phyloP scores from a whole-genome alignment of 352 stramenopile species.

The Discostella stelligera region DNA sequence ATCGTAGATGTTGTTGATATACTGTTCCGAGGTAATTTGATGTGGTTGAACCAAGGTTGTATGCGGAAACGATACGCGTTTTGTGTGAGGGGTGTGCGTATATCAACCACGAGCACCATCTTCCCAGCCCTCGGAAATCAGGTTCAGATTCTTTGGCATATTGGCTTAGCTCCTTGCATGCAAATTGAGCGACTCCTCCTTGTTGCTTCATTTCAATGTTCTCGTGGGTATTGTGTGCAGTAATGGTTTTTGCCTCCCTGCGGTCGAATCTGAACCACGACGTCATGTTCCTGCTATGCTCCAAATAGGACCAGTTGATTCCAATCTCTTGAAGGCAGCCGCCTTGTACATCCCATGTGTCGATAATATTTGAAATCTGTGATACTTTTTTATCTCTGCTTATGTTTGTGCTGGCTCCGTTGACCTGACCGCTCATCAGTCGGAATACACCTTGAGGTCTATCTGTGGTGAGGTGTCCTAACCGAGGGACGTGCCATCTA shows the following conservation, averaged over 20 bases:
- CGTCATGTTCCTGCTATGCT: background rate
- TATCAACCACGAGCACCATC: background rate
- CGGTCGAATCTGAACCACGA: background rate
- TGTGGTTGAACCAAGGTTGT: conserved; percentile 1
- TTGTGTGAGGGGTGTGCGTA: background rate
- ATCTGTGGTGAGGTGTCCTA: background rate
- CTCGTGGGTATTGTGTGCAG: background rate
- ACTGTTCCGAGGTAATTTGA: conserved; percentile 8
- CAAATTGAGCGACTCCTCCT: background rate
- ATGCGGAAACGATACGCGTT: conserved; percentile 8
- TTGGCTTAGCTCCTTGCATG: too few species aligned
- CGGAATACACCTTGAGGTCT: background rate
- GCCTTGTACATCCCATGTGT: background rate
- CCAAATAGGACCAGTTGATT: background rate
- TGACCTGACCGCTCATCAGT: conserved; percentile 6
- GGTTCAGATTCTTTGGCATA: too few species aligned
- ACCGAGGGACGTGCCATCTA: background rate
- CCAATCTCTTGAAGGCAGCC: background rate
- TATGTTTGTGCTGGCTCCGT: background rate
- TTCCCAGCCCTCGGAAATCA: background rate
- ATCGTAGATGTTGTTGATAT: conserved; percentile 21
- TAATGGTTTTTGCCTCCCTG: background rate
- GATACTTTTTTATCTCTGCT: background rate
- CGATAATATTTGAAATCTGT: background rate
- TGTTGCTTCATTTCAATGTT: background rate